Base-by-base conservation (phyloP, 2,329 filamentous ascomycete species). In the Magnaporthiopsis incrustans region DNA sequence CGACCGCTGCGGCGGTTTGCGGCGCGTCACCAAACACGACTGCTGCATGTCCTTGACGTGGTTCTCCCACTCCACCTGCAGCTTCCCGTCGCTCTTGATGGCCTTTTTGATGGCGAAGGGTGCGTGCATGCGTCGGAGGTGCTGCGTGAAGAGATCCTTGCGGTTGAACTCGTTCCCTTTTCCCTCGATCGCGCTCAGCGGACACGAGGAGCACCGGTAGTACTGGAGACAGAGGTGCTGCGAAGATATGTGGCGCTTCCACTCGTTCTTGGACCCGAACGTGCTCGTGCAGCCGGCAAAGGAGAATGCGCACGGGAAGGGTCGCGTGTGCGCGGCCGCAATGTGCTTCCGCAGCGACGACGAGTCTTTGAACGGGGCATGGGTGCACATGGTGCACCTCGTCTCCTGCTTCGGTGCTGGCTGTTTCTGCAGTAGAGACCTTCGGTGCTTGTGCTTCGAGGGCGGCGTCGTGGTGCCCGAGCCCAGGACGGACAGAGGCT, bases 241-340 rank as follows among this genome's bases (percentile, higher is more conserved):
- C 0, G 92, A 96, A 22, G 87, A 85, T 72, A 97, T 91, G 72
- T 99, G 95, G 4, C 94, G 86, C 76, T 98, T 98, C 94, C 94
- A 99, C 75, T 98, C 94, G 72, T 98, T 97, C 77, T 97, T 98
- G 22, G 91, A 94, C 1, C 89, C 88, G 73, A 98, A 97, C 0
- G 87, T 91, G 69, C 91, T 92, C 0, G 77, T 78, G 74, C 94
- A 99, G 25, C 90, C 91, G 57, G 94, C 96, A 70, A 88, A 88
- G 0, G 88, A 87, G 72, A 97, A 94, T 3, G 91, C 90, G 72
- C 94, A 99, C 0, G 88, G 86, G 70, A 97, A 98, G 0, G 88
- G 87, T 26, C 87, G 82, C 0, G 87, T 89, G 67, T 90, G 88
- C 2, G 86, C 85, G 2, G 87, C 86, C 7, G 87, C 86, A 61